Base-by-base conservation (phyloP, 768 basidiomycete species). In the Coprinopsis marcescibilis region DNA sequence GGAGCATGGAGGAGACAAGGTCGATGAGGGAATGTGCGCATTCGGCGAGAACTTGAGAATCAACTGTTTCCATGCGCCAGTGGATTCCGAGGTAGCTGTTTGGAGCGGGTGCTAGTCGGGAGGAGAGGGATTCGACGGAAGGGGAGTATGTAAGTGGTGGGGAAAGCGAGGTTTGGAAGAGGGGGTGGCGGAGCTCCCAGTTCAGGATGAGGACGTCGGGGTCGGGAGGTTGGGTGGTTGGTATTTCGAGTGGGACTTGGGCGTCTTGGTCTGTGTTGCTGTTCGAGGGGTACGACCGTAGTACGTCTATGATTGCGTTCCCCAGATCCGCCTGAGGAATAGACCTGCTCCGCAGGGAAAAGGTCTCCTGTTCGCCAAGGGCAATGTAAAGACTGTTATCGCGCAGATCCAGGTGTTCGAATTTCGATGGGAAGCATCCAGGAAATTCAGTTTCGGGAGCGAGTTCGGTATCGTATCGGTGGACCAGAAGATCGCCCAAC, bases 11-110 rank as follows among this genome's bases (percentile, higher is more conserved):
- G 1, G 56, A 52, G 21, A 83, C 63, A 4, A 65, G 62, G 35
- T 69, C 65, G 30, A 81, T 64, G 35, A 83, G 66, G 0, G 70
- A 69, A 37, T 68, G 61, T 0, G 76, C 77, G 54, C 81, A 83
- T 30, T 69, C 67, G 0, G 64, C 58, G 5, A 81, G 63, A 29
- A 65, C 55, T 15, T 63, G 59, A 1, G 66, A 56, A 0, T 70
- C 57, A 43, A 80, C 63, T 13, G 67, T 73, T 51, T 81, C 78
- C 68, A 76, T 76, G 17, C 75, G 63, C 80, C 78, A 83, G 53
- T 81, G 76, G 6, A 47, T 36, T 12, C 49, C 33, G 39, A n/a
- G 17, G 21, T 30, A 17, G 27, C 15, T 14, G 15, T 8, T 43
- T 3, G 17, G 30, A 36, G 13, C 26, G 2, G 26, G 23, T 42